A percentile compares a stretch with the other conserved stretches of the same genome.
Conservation (phyloP, 805 yeast species). For the Yarrowia porcina region DNA sequence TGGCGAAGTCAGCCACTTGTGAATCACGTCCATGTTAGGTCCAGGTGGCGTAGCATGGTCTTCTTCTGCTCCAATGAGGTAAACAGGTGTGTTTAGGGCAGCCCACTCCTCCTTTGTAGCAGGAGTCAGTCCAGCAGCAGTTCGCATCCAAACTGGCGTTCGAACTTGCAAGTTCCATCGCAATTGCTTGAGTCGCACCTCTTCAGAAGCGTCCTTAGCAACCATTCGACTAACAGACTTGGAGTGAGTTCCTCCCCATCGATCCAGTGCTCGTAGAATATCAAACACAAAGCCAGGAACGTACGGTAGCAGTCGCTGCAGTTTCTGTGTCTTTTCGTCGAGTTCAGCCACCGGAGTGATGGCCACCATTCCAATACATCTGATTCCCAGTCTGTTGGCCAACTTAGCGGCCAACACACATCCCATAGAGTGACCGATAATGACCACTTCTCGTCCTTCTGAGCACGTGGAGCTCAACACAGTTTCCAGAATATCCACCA, state of each 20-base stretch:
- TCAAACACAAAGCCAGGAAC: conserved; percentile 46
- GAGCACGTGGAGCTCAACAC: conserved; percentile 28
- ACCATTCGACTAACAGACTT: conserved; percentile 59
- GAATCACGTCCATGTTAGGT: conserved; percentile 38
- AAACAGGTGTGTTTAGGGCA: conserved; percentile 43
- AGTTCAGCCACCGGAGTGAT: conserved; percentile 39
- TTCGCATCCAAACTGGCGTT: conserved; percentile 52
- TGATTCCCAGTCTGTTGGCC: conserved; percentile 35
- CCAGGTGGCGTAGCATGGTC: conserved; percentile 55
- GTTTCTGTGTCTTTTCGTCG: conserved; percentile 27
- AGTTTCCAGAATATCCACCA: conserved; percentile 33
- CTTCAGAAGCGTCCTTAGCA: conserved; percentile 35
- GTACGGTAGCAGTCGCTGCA: conserved; percentile 32
- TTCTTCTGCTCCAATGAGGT: conserved; percentile 56
- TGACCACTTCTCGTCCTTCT: conserved; percentile 38
- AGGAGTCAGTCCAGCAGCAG: conserved; percentile 50
- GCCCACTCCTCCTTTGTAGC: conserved; percentile 47
- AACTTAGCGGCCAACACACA: conserved; percentile 52
- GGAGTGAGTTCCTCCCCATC: conserved; percentile 61
- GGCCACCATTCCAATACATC: conserved; percentile 38
- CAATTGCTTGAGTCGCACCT: conserved; percentile 54
- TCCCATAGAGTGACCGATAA: conserved; percentile 77
- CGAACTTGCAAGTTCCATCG: conserved; percentile 68
- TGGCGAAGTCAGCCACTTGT: conserved; percentile 34
- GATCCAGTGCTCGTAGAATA: conserved; percentile 54